Evolutionary conservation across 1,284 basidiomycete genomes (phyloP).

Genomic region (Tilletia indica): DNA sequence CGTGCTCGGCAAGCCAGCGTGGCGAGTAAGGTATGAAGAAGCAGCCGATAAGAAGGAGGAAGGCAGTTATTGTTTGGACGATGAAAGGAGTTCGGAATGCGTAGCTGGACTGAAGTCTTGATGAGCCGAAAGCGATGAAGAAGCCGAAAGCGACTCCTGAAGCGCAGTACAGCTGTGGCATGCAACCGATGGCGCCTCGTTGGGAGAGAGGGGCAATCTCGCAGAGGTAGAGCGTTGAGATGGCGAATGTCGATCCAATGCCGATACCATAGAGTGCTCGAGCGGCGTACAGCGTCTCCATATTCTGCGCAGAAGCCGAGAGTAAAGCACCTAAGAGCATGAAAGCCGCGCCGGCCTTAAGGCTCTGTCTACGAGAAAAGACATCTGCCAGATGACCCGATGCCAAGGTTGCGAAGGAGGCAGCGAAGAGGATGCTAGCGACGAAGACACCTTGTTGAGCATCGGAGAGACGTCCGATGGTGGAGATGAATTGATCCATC

Average conservation of each 20-base stretch:
- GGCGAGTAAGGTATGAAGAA: constrained; percentile 25
- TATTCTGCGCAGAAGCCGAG: background rate
- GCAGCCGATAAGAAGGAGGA: constrained; percentile 22
- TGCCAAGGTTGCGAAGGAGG: background rate
- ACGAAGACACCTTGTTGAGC: background rate
- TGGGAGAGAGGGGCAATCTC: background rate
- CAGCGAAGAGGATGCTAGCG: constrained; percentile 7
- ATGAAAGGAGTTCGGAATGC: constrained; percentile 5
- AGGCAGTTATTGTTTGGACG: constrained; percentile 1
- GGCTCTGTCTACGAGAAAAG: background rate
- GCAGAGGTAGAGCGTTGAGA: constrained; percentile 10
- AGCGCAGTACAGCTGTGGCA: constrained; percentile 4
- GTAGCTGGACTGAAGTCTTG: background rate
- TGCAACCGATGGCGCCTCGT: constrained; percentile 6
- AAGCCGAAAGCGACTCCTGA: background rate
- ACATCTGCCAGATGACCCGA: background rate
- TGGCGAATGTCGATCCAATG: constrained; percentile 10
- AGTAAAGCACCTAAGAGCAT: background rate
- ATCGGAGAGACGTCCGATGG: constrained; percentile 3
- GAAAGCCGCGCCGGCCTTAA: background rate
- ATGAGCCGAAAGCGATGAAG: constrained; percentile 14
- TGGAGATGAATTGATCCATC: background rate
- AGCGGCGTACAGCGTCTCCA: background rate
- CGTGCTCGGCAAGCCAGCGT: constrained; percentile 25
- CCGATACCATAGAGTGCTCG: constrained; percentile 3